Evolutionary conservation across 768 basidiomycete species (phyloP), one percentile per base, ranked within the genome.

Genomic region (Lyophyllum atratum): DNA sequence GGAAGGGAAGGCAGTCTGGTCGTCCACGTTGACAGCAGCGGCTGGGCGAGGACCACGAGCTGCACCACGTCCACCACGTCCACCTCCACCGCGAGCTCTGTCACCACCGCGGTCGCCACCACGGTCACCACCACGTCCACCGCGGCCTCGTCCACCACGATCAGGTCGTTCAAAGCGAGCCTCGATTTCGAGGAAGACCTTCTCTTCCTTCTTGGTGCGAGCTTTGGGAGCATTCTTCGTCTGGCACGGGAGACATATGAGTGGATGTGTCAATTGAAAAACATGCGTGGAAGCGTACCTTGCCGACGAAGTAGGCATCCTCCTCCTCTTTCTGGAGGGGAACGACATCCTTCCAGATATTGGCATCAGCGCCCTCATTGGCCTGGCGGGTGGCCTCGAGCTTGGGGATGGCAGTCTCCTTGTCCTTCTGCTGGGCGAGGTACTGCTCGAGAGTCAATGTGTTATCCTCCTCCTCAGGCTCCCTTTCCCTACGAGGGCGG

Each of bases 381-480:
- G 88, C 93, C 73, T 87, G 84, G 69, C 89, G 85, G 56, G 83
- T 76, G 37, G 72, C 73, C 71, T 95, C 93, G 69, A 93, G 82
- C 76, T 94, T 92, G 67, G 90, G 91, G 45, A 93, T 72, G 66
- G 72, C 67, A 44, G 79, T 60, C 1, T 83, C 81, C 68, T 80
- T 81, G 60, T 87, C 86, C 71, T 84, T 86, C 72, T 89, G 79
- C 74, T 93, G 86, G 64, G 93, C 90, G 59, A 91, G 80, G 78
- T 95, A 98, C 71, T 98, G 89, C 49, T 97, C 95, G 69, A 95
- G 82, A 40, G 95, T 95, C 67, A 97, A 84, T 43, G 92, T 94
- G 75, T 94, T 92, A 74, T 95, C 93, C 71, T 94, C 92, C 68
- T 95, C 93, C 64, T 95, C 93, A 19, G 73, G 77, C 67, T 91